Evolutionary conservation across 768 basidiomycete genomes (phyloP), one percentile per base, ranked within the genome.

Genomic region (Nidula microcarpa): DNA sequence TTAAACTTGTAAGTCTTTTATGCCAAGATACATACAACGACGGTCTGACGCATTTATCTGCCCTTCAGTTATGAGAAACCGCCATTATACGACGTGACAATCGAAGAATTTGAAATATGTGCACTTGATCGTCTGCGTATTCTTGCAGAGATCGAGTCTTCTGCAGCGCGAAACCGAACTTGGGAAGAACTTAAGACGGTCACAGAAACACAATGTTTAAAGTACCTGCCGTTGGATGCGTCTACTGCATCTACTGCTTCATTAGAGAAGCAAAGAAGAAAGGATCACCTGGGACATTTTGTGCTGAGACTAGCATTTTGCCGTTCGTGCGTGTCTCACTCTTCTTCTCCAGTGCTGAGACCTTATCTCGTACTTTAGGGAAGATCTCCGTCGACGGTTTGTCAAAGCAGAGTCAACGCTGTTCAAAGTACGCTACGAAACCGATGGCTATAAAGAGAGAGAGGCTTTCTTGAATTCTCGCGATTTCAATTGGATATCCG

Each of bases 271-370:
- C 84, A 98, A 66, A 77, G 97, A 54, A 78, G 79, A 62, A 86
- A 79, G 56, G 97, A 99, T 67, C 87, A 92, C 62, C 75, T 97
- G 10, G 86, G 94, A 8, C 97, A 99, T 70, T 98, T 94, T 68
- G 91, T 98, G 9, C 74, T 98, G 56, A 74, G 97, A 48, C 76
- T 99, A 39, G 95, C 97, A 5, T 98, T 99, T 70, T 97, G 95
- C 71, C 85, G 93, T 53, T 93, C 94, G 95, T 98, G 70, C 66
- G 94, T 85, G 33, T 34, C 23, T 48, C 36, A 54, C 23, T 3
- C 23, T 30, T 30, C 23, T 30, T 30, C 16, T 34, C 14, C 41
- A 50, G 47, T 33, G 23, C 34, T 11, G 39, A 16, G 30, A 18
- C 30, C 55, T 36, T 49, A 11, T 32, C 18, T 8, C 14, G 18